These are phyloP conservation scores for Trametes versicolor DNA, from an alignment of 1,284 basidiomycete genomes.

Conservation along the genomic window DNA sequence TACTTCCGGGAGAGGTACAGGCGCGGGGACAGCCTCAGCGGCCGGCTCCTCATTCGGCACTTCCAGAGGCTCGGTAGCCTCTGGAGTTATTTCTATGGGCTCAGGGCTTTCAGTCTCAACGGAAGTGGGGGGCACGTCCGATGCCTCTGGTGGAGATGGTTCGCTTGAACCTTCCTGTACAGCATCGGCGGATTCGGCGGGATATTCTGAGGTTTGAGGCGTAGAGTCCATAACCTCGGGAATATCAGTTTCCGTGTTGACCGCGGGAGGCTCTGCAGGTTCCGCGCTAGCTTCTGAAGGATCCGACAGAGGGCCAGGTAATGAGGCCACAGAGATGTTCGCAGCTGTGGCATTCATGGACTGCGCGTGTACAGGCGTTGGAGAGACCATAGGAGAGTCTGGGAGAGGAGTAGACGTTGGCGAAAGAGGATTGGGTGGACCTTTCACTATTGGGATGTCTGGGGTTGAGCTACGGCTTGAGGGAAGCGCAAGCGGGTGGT, in stretches of 20 bases:
- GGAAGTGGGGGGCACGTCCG: not conserved
- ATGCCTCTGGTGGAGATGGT: not conserved
- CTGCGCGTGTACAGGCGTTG: constrained; percentile 22
- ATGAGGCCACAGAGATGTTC: constrained; percentile 14
- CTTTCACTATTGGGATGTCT: constrained; percentile 24
- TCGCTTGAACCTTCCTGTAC: not conserved
- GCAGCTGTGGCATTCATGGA: constrained; percentile 17
- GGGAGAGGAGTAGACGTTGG: constrained; percentile 57
- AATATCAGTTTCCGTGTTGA: not conserved
- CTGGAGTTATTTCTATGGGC: not conserved
- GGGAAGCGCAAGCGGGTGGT: constrained; percentile 46
- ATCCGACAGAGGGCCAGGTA: not conserved
- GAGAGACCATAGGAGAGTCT: constrained; percentile 49
- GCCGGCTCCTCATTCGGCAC: not conserved
- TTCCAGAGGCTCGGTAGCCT: not conserved
- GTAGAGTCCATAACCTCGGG: not conserved
- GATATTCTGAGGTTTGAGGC: not conserved
- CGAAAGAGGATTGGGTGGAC: constrained; percentile 47
- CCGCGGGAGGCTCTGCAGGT: not conserved
- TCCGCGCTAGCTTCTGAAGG: not conserved
- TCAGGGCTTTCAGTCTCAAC: not conserved
- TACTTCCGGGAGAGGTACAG: not conserved
- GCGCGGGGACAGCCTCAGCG: not conserved
- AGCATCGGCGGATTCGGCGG: not conserved
- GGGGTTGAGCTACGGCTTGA: constrained; percentile 48